phyloP scores from a whole-genome alignment of 805 yeast genomes.

The Pichia ethanolica region DNA sequence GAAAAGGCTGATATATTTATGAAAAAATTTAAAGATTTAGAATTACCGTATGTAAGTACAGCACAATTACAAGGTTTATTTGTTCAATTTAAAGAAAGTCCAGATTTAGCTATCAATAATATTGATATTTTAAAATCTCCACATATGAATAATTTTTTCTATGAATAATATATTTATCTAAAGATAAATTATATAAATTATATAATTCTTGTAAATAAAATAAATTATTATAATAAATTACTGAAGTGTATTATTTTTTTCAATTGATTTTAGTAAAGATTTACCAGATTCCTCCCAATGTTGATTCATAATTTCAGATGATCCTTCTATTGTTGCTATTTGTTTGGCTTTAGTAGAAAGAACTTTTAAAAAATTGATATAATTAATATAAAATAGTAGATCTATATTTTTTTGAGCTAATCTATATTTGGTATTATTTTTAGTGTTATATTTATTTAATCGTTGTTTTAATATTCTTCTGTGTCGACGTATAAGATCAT shows the following conservation, averaged over 20 bases:
- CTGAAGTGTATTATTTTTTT: neutral
- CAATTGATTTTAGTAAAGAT: slow-evolving; percentile 14
- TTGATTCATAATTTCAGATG: slow-evolving; percentile 35
- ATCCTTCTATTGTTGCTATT: slow-evolving; percentile 33
- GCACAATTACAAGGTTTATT: slow-evolving; percentile 95
- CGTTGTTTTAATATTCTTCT: slow-evolving; percentile 8
- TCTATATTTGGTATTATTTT: neutral
- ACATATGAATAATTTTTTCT: slow-evolving; percentile 26
- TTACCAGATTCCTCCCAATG: slow-evolving; percentile 31
- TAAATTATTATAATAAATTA: neutral
- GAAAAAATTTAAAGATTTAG: slow-evolving; percentile 38
- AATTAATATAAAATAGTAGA: slow-evolving; percentile 37
- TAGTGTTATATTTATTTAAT: slow-evolving; percentile 4
- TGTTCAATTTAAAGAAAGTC: slow-evolving; percentile 82
- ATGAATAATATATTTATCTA: slow-evolving; percentile 17
- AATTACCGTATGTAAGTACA: slow-evolving; percentile 60
- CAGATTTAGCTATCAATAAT: slow-evolving; percentile 66
- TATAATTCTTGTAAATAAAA: no score
- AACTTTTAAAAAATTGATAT: slow-evolving; percentile 37
- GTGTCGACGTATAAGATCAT: slow-evolving; percentile 10
- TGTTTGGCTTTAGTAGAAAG: slow-evolving; percentile 34
- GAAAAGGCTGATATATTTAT: slow-evolving; percentile 47
- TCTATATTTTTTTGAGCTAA: slow-evolving; percentile 21
- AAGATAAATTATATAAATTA: no score
- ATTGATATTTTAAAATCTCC: slow-evolving; percentile 39